Conservation (phyloP, 2,329 filamentous ascomycete species). For the Aspergillus quadrilineatus region DNA sequence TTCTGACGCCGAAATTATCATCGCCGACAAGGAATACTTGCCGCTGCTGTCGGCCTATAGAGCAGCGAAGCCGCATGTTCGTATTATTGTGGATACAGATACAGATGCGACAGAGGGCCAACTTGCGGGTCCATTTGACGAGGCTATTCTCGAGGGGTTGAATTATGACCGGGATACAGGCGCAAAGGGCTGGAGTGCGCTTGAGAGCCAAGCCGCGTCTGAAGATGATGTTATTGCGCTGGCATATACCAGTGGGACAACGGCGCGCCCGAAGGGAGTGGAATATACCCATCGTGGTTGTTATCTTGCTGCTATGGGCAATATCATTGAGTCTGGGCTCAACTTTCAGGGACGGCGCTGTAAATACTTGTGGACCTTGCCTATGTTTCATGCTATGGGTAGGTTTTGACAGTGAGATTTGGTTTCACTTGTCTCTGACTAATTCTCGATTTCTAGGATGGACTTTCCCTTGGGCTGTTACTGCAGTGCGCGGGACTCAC, state of each 20-base stretch:
- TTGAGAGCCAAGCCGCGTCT: conserved; percentile 67
- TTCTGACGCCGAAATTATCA: conserved; percentile 79
- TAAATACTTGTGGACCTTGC: conserved; percentile 87
- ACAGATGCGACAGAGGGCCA: conserved; percentile 74
- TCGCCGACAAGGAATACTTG: conserved; percentile 80
- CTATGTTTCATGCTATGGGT: conserved; percentile 73
- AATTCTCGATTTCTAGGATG: conserved; percentile 49
- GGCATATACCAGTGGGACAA: conserved; percentile 92
- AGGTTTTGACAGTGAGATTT: conserved; percentile 17
- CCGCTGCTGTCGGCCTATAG: conserved; percentile 67
- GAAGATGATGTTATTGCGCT: conserved; percentile 84
- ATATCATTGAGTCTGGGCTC: conserved; percentile 83
- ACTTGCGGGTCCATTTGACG: conserved; percentile 75
- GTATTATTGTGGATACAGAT: conserved; percentile 79
- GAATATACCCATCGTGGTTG: conserved; percentile 85
- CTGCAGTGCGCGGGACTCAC: conserved; percentile 88
- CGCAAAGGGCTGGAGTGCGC: conserved; percentile 69
- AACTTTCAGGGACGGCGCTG: conserved; percentile 69
- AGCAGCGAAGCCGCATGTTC: conserved; percentile 60
- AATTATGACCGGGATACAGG: conserved; percentile 67
- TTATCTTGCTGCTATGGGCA: conserved; percentile 81
- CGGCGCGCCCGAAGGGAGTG: conserved; percentile 86
- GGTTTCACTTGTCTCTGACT: not conserved
- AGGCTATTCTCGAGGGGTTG: conserved; percentile 77
- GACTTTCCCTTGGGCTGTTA: conserved; percentile 93